These are phyloP conservation scores for Ochromonadaceae sp. DNA, from an alignment of 352 stramenopile species.

Conservation along the genomic window DNA sequence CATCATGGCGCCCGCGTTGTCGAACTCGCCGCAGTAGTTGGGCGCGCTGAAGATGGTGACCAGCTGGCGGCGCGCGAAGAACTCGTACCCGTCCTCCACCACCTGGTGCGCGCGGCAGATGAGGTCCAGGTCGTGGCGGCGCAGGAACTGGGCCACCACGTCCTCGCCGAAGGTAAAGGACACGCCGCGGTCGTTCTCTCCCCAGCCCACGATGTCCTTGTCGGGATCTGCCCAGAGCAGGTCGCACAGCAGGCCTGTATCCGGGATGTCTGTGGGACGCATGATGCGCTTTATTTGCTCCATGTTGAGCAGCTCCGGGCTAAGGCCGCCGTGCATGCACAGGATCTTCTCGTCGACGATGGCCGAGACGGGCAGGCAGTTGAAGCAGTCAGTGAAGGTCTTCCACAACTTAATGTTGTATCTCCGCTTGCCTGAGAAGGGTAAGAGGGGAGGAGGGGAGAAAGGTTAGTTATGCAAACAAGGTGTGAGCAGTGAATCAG, in stretches of 20 bases:
- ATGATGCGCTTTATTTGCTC: constrained; percentile 88
- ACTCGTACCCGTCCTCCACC: constrained; percentile 99
- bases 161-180: constrained; percentile 97
- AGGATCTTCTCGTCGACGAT: constrained; percentile 99
- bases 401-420: constrained; percentile 46
- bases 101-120: constrained; percentile 90
- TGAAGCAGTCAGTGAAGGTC: constrained; percentile 60
- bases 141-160: constrained; percentile 91
- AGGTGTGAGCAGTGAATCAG: too few relatives aligned
- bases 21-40: constrained; percentile 99
- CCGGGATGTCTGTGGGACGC: constrained; percentile 59
- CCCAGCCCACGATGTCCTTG: constrained; percentile 96
- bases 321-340: constrained; percentile 93
- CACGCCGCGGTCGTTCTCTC: constrained; percentile 90
- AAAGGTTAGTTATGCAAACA: constrained; percentile 10
- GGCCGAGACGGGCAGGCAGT: constrained; percentile 84
- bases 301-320: constrained; percentile 77
- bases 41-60: constrained; percentile 98
- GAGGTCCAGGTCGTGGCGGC: constrained; percentile 89
- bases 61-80: constrained; percentile 92
- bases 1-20: constrained; percentile 97
- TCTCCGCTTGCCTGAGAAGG: constrained; percentile 24
- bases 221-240: constrained; percentile 97
- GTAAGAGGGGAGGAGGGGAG: neutral
- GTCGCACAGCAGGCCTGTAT: constrained; percentile 91